phyloP scores from a whole-genome alignment of 345 rosid species.

The Eutrema japonicum region DNA sequence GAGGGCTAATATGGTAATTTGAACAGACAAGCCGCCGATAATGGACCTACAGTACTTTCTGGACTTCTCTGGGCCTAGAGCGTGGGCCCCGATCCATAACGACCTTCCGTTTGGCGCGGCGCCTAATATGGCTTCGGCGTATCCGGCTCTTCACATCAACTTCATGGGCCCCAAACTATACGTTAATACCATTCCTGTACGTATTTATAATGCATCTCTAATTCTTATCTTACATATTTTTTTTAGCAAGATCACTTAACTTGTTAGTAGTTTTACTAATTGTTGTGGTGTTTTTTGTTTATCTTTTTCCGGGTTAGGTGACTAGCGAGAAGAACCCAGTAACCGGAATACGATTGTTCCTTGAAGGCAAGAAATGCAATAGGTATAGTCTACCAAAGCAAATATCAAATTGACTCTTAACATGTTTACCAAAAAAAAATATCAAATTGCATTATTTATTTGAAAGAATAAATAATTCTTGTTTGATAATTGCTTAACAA shows the following conservation, averaged over 20 bases:
- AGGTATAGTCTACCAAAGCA: slow-evolving; percentile 51
- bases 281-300: neutral
- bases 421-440: too few species aligned
- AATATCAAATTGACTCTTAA: too few species aligned
- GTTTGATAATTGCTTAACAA: slow-evolving; percentile 2
- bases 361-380: slow-evolving; percentile 93
- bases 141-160: slow-evolving; percentile 68
- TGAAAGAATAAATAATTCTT: too few species aligned
- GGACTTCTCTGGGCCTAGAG: slow-evolving; percentile 73
- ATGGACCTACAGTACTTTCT: slow-evolving; percentile 72
- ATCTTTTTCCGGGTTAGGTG: slow-evolving; percentile 51
- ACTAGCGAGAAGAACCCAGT: slow-evolving; percentile 59
- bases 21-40: slow-evolving; percentile 86
- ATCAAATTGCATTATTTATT: neutral
- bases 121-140: slow-evolving; percentile 56
- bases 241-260: neutral
- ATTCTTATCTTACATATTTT: neutral
- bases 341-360: slow-evolving; percentile 82
- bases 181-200: slow-evolving; percentile 79
- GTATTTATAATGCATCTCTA: neutral
- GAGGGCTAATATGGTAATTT: slow-evolving; percentile 4
- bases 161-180: slow-evolving; percentile 88
- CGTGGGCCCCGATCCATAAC: slow-evolving; percentile 92
- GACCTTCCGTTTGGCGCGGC: slow-evolving; percentile 85
- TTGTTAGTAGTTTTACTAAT: neutral